These are phyloP conservation scores for Parmelia sp. DNA, from an alignment of 495 filamentous ascomycete genomes.

Conservation along the genomic window DNA sequence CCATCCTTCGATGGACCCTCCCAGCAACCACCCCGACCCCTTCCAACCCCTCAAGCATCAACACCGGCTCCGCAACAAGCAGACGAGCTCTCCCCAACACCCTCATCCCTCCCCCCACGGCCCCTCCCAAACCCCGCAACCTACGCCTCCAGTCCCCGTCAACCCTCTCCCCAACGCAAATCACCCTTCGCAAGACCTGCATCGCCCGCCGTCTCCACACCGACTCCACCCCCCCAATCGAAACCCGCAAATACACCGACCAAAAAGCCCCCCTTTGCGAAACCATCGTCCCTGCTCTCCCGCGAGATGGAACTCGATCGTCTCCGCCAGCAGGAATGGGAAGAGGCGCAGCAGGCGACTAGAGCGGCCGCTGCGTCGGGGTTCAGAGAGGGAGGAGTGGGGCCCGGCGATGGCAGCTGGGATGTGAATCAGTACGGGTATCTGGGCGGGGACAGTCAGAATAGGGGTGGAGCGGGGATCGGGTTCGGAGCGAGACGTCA, in stretches of 20 bases:
- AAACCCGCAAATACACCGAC: conserved; percentile 33
- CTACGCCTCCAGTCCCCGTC: conserved; percentile 44
- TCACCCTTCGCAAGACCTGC: conserved; percentile 31
- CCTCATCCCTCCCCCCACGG: conserved; percentile 26
- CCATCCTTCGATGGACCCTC: conserved; percentile 24
- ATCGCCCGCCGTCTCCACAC: conserved; percentile 31
- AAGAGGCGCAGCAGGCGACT: conserved; percentile 75
- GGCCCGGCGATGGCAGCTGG: conserved; percentile 59
- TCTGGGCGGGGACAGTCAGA: conserved; percentile 78
- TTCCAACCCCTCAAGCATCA: conserved; percentile 27
- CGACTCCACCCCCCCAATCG: conserved; percentile 27
- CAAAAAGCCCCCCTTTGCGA: conserved; percentile 36
- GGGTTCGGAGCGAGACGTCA: conserved; percentile 67
- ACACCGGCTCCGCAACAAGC: conserved; percentile 10
- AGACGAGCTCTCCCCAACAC: conserved; percentile 21
- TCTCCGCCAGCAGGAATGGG: conserved; percentile 90
- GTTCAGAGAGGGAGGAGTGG: conserved; percentile 43
- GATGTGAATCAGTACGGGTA: conserved; percentile 87
- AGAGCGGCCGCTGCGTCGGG: conserved; percentile 47
- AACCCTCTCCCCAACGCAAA: conserved; percentile 20
- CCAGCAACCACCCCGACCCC: conserved; percentile 38
- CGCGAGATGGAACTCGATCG: conserved; percentile 95
- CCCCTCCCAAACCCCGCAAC: conserved; percentile 48
- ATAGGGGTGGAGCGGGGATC: conserved; percentile 61
- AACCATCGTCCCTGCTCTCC: conserved; percentile 65